Evolutionary conservation across 2,329 filamentous ascomycete genomes (phyloP), one percentile per base, ranked within the genome.

Genomic region (Dothiorella sarmentorum): DNA sequence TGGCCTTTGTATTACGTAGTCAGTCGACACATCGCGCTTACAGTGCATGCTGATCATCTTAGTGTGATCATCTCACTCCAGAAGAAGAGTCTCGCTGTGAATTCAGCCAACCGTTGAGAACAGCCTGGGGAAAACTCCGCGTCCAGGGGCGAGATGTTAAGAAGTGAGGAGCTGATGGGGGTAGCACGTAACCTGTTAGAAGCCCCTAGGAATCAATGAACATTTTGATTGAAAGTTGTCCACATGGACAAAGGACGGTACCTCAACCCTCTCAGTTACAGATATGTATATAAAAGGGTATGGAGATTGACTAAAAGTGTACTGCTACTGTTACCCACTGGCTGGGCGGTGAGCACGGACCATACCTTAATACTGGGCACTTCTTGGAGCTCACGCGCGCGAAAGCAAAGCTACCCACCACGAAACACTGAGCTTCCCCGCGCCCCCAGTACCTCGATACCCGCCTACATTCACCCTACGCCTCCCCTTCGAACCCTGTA

Each of bases 351-450:
- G 33, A 27, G 49, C 49, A 53, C 49, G 22, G 49, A 15, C 47
- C 47, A 52, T 5, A 18, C 43, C 10, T 31, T 29, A 31, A 9
- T 31, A 26, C 26, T 31, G 18, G 31, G 47, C 31, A 37, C 29
- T 26, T 52, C 49, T 53, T 40, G 49, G 47, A 53, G 49, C 49
- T 52, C 22, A 18, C 22, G 47, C 33, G 33, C 47, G 29, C 29
- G 15, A 31, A 37, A 51, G 11, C 31, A 38, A 27, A 52, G 47
- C 47, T 52, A 18, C 47, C 18, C 15, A 13, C 33, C 9, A 15
- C 49, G 35, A 26, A 5, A 40, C 47, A 7, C 22, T 11, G 11
- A 53, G 33, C 35, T 40, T 27, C 24, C n/a, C 22, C 22, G 35
- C 49, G 13, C 33, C 24, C 33, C 5, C 9, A n/a, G 18, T 9